Evolutionary conservation across 306 rosid species (phyloP), one percentile per base, ranked within the genome.

Genomic region (Sindora glabra): DNA sequence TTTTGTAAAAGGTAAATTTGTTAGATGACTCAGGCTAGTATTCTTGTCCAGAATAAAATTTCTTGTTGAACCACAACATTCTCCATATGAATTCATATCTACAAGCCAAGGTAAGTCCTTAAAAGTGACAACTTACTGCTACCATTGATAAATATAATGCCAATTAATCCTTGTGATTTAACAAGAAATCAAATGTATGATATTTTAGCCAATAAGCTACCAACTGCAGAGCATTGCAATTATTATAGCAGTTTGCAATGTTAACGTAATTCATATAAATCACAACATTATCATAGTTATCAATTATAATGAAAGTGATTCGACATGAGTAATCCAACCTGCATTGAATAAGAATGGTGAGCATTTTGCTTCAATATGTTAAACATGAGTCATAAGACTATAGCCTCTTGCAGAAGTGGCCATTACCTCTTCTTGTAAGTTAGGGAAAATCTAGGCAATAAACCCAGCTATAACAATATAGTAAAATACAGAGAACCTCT

Each of bases 371-470:
- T 94, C 99, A 48, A 94, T 89, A 77, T 94, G 97, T 71, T 82
- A 89, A 57, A 94, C 91, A 16, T 97, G 99, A 77, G 65, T 77
- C 87, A 79, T 76, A 56, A 94, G 94, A 74, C 89, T 64, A 18
- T 94, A 97, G 63, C 99, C 94, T 75, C 97, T 84, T 33, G 95
- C 81, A 57, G 97, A 71, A 1, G 99, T 94, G 38, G 76, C 79
- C 89, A 94, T 82, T 63, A 94, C 95, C 71, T 94, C 99, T 77
- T 94, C 99, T 70, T 94, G 99, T 83, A 94, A 81, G 68, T 81
- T 84, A 49, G 84, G 99, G 64, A 94, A 94, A 74, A 94, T 77
- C 89, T 94, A 90, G 21, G 99, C 95, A 44, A 95, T 97, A 81
- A 89, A 94, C 90, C 99, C 89, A 48, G 32, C 29, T 67, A 59